Percentiles rank a stretch among this genome's conserved stretches.
phyloP scores from a whole-genome alignment of 2,329 filamentous ascomycete genomes.

The Exutisphaerella laricina region DNA sequence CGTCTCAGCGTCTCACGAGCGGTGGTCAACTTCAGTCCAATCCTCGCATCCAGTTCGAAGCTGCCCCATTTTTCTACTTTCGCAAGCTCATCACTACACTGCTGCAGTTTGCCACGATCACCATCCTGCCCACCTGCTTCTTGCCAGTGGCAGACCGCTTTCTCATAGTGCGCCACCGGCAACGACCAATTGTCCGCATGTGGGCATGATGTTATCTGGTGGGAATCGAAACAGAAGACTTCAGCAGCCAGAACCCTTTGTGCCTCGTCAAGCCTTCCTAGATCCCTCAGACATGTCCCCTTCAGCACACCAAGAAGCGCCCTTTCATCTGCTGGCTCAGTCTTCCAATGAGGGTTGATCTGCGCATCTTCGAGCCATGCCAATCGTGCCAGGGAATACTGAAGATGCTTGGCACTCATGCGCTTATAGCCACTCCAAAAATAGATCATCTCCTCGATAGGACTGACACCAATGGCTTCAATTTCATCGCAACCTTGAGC shows the following conservation, averaged over 20 bases:
- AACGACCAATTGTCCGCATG: slow-evolving; percentile 64
- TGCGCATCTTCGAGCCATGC: slow-evolving; percentile 51
- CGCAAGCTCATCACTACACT: slow-evolving; percentile 60
- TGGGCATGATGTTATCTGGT: slow-evolving; percentile 44
- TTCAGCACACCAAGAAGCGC: slow-evolving; percentile 63
- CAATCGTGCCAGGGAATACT: slow-evolving; percentile 58
- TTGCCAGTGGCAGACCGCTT: slow-evolving; percentile 74
- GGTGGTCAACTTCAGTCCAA: slow-evolving; percentile 68
- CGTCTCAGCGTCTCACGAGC: slow-evolving; percentile 57
- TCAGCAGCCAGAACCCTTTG: slow-evolving; percentile 56
- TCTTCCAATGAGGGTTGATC: slow-evolving; percentile 47
- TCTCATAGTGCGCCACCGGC: slow-evolving; percentile 78
- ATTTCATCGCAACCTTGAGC: slow-evolving; percentile 61
- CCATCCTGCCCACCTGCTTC: slow-evolving; percentile 46
- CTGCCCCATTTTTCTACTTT: slow-evolving; percentile 64
- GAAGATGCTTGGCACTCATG: slow-evolving; percentile 63
- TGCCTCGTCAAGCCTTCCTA: slow-evolving; percentile 56
- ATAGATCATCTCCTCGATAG: slow-evolving; percentile 85
- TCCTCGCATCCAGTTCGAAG: slow-evolving; percentile 66
- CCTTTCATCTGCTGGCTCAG: slow-evolving; percentile 53
- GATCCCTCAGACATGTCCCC: slow-evolving; percentile 59
- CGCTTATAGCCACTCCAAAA: slow-evolving; percentile 87
- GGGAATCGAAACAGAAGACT: slow-evolving; percentile 55
- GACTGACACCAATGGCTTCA: slow-evolving; percentile 75
- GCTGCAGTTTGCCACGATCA: slow-evolving; percentile 47